These are phyloP conservation scores for Taxillus chinensis DNA, from an alignment of 164 flowering plant species.

Conservation along the genomic window DNA sequence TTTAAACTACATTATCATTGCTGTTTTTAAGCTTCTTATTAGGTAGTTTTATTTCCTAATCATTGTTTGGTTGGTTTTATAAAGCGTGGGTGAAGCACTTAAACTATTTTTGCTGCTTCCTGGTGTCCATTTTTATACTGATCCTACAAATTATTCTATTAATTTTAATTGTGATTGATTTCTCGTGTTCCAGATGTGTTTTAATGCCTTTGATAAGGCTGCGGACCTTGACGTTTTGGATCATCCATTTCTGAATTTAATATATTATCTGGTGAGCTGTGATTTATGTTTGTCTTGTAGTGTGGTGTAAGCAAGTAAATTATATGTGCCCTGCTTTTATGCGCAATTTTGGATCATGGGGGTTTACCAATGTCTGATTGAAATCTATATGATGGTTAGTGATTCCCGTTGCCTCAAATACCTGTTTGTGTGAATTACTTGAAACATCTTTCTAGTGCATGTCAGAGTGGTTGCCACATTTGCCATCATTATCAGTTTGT, in stretches of 20 bases:
- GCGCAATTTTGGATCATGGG: background rate
- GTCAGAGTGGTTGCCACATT: no score
- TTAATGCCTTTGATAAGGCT: constrained; percentile 77
- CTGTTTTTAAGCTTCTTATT: no score
- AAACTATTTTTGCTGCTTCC: background rate
- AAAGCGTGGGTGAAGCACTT: background rate
- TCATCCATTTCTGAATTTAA: constrained; percentile 79
- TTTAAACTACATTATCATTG: no score
- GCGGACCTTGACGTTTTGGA: constrained; percentile 83
- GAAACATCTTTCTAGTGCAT: no score
- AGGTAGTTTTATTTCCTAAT: no score
- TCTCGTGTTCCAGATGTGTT: constrained; percentile 51
- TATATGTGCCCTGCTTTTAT: background rate
- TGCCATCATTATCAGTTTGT: no score
- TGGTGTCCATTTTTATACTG: background rate
- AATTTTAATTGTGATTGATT: background rate
- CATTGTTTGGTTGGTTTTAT: no score
- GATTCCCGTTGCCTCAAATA: background rate
- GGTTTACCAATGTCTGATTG: background rate
- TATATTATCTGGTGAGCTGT: constrained; percentile 68
- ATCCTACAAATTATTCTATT: background rate
- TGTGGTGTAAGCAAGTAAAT: background rate
- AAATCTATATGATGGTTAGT: background rate
- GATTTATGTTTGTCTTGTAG: background rate
- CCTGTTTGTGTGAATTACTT: no score